Base-by-base conservation (phyloP, 257 asterid genomes). In the Cynanchum wilfordii region DNA sequence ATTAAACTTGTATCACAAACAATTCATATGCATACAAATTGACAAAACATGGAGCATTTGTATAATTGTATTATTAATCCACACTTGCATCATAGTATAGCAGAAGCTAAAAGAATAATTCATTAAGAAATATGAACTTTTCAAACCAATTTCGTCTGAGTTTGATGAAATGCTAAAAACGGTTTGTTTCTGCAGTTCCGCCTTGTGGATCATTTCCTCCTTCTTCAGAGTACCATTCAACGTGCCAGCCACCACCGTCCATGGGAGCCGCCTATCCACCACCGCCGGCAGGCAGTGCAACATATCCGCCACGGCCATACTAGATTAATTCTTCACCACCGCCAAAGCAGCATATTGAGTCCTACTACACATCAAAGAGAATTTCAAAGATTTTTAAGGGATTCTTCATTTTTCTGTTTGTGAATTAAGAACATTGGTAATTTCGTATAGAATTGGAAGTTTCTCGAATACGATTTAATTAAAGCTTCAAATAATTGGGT, bases 261-360 rank as follows among this genome's bases (percentile, higher is more conserved):
- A 66, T 77, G 5, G 85, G 85, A 75, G 42, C 75, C 62, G 42
- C 75, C 62, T 83, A 85, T 75, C 79, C 85, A 29, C 85, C 82
- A 13, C 71, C 81, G 22, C 72, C 83, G 0, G 10, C 73, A 56
- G 49, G 72, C 25, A 11, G n/a, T n/a, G 69, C 64, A 19, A 0
- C 29, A 13, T 75, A 68, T 47, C 79, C 75, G 5, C 66, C 75
- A 17, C 70, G 45, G 6, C 70, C 55, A 3, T 75, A 58, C 44
- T 58, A 16, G 5, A 19, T 7, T 33, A 10, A 50, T 59, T 59
- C 51, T 16, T 30, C 25, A 13, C 4, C 38, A 55, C n/a, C 27
- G 64, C 50, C 17, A 15, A 20, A 29, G 58, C 36, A 11, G 49
- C 20, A 47, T 45, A 12, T 11, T 2, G 38, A 47, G 17, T 24